These are phyloP conservation scores for Podospora anserina DNA, from an alignment of 495 filamentous ascomycete species.

Conservation along the genomic window DNA sequence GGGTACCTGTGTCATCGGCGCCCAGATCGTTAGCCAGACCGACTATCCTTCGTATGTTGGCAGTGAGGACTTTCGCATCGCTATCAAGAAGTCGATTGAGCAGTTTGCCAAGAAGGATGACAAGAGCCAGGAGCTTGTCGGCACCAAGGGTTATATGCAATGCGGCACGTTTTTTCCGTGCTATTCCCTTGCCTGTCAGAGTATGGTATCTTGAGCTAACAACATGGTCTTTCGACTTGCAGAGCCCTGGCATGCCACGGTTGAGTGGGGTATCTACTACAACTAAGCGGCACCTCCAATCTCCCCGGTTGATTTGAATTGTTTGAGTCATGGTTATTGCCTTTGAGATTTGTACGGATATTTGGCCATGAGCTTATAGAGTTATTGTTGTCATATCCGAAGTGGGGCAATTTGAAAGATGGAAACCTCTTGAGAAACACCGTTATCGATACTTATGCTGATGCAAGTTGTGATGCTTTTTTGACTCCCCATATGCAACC, in stretches of 20 bases:
- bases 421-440: no score
- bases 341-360: no score
- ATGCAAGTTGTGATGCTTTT: not conserved
- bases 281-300: not conserved
- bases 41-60: not conserved
- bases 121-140: not conserved
- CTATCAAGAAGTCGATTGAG: not conserved
- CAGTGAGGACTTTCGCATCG: not conserved
- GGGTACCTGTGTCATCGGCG: not conserved
- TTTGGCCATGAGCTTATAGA: no score
- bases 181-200: no score
- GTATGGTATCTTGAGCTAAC: no score
- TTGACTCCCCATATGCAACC: not conserved
- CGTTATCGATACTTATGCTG: no score
- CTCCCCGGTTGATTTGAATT: not conserved
- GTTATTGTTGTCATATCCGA: no score
- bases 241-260: not conserved
- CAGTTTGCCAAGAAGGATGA: not conserved
- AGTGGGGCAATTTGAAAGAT: no score
- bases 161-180: not conserved
- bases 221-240: not conserved
- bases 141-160: not conserved
- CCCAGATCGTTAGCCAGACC: not conserved
- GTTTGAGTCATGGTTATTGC: no score
- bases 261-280: not conserved